Evolutionary conservation across 2,329 filamentous ascomycete species (phyloP), one percentile per base, ranked within the genome.

Genomic region (Fusarium neocosmosporiellum): DNA sequence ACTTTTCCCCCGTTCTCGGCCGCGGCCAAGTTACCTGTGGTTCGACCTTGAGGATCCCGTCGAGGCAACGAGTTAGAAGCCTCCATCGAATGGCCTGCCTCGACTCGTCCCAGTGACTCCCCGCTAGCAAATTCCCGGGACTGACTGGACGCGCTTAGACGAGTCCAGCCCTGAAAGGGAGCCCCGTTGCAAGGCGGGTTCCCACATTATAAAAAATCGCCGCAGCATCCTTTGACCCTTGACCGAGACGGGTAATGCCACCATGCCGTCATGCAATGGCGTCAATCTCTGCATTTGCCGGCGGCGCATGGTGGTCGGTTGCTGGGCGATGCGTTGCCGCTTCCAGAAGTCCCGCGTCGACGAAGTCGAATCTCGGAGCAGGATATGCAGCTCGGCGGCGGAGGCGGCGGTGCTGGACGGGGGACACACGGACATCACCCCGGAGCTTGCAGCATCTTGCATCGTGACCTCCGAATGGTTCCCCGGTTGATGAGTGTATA

Each of bases 251-350:
- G 60, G 69, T 66, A 67, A 75, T 78, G 69, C 74, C 74, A 77
- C 67, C 76, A 78, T 78, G 76, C 71, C 67, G 65, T 72, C 73
- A 74, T 69, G 59, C 73, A 67, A 78, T 78, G 76, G 76, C 76
- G 76, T 78, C 76, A 78, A 72, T 70, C 55, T 72, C 54, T 71
- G 72, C 60, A 53, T 73, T 55, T 64, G 36, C 66, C 72, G 63
- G 65, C 54, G 54, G 37, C 64, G 46, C 37, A 50, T 43, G 50
- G 22, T 55, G 34, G 55, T 63, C 57, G 63, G 41, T 54, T 41
- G 41, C 63, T 67, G 18, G 37, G 46, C 24, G 24, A 48, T 67
- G 48, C 62, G 59, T 72, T 78, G 69, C 76, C 71, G 43, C 53
- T 77, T 78, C 70, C 37, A 78, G 76, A 72, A 78, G 68, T 78